Conservation (phyloP, 1,284 basidiomycete species). For the Puccinia triticina region DNA sequence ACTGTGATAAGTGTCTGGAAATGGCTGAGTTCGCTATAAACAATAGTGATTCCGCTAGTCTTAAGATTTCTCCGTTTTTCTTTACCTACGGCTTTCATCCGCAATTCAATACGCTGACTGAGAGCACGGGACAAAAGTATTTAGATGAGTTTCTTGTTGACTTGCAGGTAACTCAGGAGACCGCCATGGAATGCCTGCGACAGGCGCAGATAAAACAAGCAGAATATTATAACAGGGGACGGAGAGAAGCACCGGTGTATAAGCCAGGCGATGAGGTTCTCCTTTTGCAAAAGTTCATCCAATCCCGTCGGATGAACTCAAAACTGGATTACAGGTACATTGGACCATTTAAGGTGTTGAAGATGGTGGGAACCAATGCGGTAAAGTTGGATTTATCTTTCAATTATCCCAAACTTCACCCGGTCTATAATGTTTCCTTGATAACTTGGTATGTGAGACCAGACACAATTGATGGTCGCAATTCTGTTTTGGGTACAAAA, state of each 20-base stretch:
- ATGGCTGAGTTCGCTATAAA: slow-evolving; percentile 43
- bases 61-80: neutral
- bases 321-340: slow-evolving; percentile 20
- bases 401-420: slow-evolving; percentile 10
- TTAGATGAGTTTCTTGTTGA: too few relatives aligned
- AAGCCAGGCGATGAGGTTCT: slow-evolving; percentile 3
- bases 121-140: too few relatives aligned
- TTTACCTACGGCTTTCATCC: slow-evolving; percentile 19
- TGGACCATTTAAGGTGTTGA: neutral
- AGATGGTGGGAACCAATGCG: slow-evolving; percentile 11
- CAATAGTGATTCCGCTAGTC: too few relatives aligned
- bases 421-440: slow-evolving; percentile 16
- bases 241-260: neutral
- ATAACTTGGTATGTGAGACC: too few relatives aligned
- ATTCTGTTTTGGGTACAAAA: too few relatives aligned
- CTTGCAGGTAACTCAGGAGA: too few relatives aligned
- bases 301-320: neutral
- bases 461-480: too few relatives aligned
- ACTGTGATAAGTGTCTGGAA: too few relatives aligned
- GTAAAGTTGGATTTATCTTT: neutral
- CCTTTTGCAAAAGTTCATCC: neutral
- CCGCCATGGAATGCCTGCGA: too few relatives aligned
- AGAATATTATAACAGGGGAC: neutral
- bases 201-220: too few relatives aligned
- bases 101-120: neutral